Percentiles rank a stretch among this genome's conserved stretches.
These are phyloP conservation scores for Geotrichum europaeum DNA, from an alignment of 1,139 yeast genomes.

Conservation along the genomic window DNA sequence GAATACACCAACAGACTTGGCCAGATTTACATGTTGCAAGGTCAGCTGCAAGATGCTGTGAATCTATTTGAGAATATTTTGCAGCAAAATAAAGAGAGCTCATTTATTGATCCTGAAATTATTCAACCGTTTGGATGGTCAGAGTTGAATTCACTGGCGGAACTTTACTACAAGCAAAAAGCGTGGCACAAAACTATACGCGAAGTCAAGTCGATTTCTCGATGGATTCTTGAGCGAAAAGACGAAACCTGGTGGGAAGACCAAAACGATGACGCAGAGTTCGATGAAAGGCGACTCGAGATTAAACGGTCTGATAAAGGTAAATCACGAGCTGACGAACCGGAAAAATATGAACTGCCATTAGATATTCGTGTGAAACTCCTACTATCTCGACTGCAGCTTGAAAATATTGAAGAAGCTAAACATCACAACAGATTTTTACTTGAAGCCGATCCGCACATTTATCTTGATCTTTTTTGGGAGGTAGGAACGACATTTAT, in stretches of 20 bases:
- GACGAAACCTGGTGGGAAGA: constrained; percentile 84
- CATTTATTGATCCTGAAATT: constrained; percentile 20
- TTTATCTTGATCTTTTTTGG: constrained; percentile 63
- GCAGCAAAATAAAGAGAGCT: constrained; percentile 23
- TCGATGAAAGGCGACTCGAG: constrained; percentile 51
- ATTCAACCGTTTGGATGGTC: constrained; percentile 67
- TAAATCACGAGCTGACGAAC: constrained; percentile 17
- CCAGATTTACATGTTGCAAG: constrained; percentile 66
- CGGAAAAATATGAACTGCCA: constrained; percentile 47
- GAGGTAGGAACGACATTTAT: constrained; percentile 75
- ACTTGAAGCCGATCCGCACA: constrained; percentile 50
- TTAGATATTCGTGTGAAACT: constrained; percentile 81
- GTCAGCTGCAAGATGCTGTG: constrained; percentile 74
- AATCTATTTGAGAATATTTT: constrained; percentile 52
- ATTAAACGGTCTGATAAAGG: constrained; percentile 20
- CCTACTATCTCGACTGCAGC: constrained; percentile 64
- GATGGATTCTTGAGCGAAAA: constrained; percentile 76
- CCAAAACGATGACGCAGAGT: constrained; percentile 68
- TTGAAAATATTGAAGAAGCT: constrained; percentile 65
- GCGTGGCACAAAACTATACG: constrained; percentile 60
- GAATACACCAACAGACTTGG: constrained; percentile 69
- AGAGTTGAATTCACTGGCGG: constrained; percentile 75
- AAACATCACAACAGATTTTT: constrained; percentile 59
- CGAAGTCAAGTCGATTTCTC: constrained; percentile 60
- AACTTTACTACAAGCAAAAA: constrained; percentile 63